These are phyloP conservation scores for Boletus pseudo-olivaceus DNA, from an alignment of 768 basidiomycete genomes.

Conservation along the genomic window DNA sequence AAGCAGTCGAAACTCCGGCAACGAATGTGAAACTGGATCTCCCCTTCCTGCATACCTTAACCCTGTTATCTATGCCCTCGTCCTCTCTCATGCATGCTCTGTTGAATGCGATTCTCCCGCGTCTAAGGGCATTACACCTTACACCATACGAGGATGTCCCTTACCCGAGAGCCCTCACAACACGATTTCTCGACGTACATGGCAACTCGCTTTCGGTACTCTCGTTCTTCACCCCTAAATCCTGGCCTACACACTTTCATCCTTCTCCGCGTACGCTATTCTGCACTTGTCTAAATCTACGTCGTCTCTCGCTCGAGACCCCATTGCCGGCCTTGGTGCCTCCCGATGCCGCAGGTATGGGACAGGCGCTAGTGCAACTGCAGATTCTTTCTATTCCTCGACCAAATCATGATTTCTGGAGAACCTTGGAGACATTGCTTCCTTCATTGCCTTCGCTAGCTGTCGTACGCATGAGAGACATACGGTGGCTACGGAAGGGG, in stretches of 20 bases:
- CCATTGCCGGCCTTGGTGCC: conserved; percentile 56
- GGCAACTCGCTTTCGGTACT: conserved; percentile 58
- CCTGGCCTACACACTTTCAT: conserved; percentile 59
- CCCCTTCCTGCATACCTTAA: conserved; percentile 53
- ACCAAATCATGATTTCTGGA: conserved; percentile 60
- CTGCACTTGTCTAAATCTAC: conserved; percentile 48
- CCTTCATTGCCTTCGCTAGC: conserved; percentile 54
- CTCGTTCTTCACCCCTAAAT: conserved; percentile 64
- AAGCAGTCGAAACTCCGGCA: conserved; percentile 21
- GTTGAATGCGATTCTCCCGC: conserved; percentile 56
- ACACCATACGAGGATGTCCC: conserved; percentile 73
- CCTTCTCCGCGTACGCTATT: conserved; percentile 52
- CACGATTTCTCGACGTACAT: conserved; percentile 57
- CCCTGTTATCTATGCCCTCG: conserved; percentile 62
- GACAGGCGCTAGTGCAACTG: conserved; percentile 36
- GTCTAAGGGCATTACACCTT: conserved; percentile 58
- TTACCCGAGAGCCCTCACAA: conserved; percentile 53
- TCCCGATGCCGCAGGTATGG: conserved; percentile 25
- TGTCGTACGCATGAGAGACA: conserved; percentile 59
- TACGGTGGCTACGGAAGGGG: conserved; percentile 70
- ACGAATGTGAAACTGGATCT: conserved; percentile 45
- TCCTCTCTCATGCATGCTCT: conserved; percentile 63
- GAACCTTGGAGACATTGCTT: conserved; percentile 50
- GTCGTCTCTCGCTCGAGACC: conserved; percentile 68
- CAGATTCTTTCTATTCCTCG: conserved; percentile 72